A percentile compares a stretch with the other conserved stretches of the same genome.
Evolutionary conservation across 352 stramenopile species (phyloP).

Genomic region (Blastocystis hominis): DNA sequence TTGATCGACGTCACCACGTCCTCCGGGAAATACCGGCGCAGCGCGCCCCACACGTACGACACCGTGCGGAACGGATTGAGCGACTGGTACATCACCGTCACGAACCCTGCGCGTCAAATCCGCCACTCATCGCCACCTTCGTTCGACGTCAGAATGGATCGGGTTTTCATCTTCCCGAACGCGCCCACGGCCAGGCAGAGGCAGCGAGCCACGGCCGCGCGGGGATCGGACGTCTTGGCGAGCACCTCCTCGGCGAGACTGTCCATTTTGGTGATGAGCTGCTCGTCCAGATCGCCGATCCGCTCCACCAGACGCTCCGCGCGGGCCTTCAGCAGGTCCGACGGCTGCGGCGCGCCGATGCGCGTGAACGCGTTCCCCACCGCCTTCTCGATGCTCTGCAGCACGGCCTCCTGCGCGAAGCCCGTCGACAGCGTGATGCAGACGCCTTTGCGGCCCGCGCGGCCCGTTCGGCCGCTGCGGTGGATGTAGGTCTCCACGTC

Average conservation of each 20-base stretch:
- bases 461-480: constrained; percentile 86
- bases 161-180: constrained; percentile 63
- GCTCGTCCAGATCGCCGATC: constrained; percentile 71
- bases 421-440: constrained; percentile 88
- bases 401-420: constrained; percentile 67
- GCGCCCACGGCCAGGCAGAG: constrained; percentile 63
- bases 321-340: constrained; percentile 77
- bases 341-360: constrained; percentile 71
- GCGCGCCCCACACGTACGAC: constrained; percentile 80
- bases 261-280: constrained; percentile 65
- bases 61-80: constrained; percentile 72
- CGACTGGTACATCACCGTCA: constrained; percentile 74
- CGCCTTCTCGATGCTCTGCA: constrained; percentile 74
- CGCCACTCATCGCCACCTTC: constrained; percentile 35
- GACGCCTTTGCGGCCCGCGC: constrained; percentile 84
- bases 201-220: constrained; percentile 60
- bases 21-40: constrained; percentile 74
- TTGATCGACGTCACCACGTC: constrained; percentile 72
- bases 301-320: constrained; percentile 72
- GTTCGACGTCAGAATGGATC: constrained; percentile 76
- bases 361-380: constrained; percentile 80
- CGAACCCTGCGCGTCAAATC: constrained; percentile 67
- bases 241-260: constrained; percentile 64
- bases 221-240: constrained; percentile 63
- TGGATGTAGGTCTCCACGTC: constrained; percentile 96